Evolutionary conservation across 2,329 filamentous ascomycete species (phyloP).

Genomic region (Decorospora gaudefroyi): DNA sequence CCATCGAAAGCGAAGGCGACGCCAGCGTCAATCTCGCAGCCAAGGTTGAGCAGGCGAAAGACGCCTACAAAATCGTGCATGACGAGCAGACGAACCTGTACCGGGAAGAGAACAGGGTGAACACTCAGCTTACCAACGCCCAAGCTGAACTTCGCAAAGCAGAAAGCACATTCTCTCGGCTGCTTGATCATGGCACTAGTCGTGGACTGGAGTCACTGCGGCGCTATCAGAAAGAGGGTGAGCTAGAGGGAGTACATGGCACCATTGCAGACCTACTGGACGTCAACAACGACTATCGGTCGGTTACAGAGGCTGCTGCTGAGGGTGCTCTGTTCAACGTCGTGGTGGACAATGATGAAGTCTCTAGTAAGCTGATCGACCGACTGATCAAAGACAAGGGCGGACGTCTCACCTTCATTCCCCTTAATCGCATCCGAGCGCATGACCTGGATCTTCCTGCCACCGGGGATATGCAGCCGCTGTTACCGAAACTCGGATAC

Average conservation of each 20-base stretch:
- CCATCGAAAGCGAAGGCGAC: constrained; percentile 77
- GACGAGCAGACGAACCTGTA: constrained; percentile 88
- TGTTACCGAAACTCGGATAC: constrained; percentile 83
- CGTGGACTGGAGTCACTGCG: constrained; percentile 86
- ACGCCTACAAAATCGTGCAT: constrained; percentile 74
- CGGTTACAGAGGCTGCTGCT: constrained; percentile 90
- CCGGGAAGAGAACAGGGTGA: constrained; percentile 85
- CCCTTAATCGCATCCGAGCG: constrained; percentile 77
- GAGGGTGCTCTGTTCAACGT: constrained; percentile 94
- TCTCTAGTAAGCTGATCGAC: constrained; percentile 79
- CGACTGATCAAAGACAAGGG: constrained; percentile 77
- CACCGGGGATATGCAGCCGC: constrained; percentile 82
- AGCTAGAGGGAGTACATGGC: constrained; percentile 86
- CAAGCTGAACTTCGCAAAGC: constrained; percentile 76
- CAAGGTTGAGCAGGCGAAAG: constrained; percentile 75
- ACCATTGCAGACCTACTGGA: constrained; percentile 91
- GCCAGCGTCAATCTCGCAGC: constrained; percentile 73
- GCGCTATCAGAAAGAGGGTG: constrained; percentile 75
- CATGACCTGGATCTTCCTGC: constrained; percentile 77
- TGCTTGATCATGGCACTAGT: constrained; percentile 88
- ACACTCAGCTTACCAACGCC: constrained; percentile 74
- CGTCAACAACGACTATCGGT: constrained; percentile 80
- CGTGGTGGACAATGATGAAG: constrained; percentile 88
- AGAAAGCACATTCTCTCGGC: constrained; percentile 75
- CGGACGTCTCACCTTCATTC: constrained; percentile 93